phyloP scores from a whole-genome alignment of 1,139 yeast species.

The Saccharomyces hybrid region DNA sequence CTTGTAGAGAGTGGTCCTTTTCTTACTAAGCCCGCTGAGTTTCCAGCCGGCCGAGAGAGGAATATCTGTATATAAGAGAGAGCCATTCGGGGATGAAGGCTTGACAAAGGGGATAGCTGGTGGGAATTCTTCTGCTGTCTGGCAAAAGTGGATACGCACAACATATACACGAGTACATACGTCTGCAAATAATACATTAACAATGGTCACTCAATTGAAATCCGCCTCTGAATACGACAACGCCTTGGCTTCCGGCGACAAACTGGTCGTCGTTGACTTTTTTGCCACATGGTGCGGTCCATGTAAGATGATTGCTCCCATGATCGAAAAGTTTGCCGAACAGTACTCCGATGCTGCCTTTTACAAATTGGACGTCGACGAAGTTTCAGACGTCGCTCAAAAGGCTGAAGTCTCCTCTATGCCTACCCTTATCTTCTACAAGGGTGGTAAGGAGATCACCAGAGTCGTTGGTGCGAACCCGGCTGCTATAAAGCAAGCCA shows the following conservation, averaged over 20 bases:
- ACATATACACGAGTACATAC: constrained; percentile 6
- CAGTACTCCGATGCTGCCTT: constrained; percentile 56
- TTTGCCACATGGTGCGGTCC: constrained; percentile 98
- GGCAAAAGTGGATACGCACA: background rate
- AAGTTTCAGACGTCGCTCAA: constrained; percentile 64
- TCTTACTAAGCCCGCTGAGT: background rate
- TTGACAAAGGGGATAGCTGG: background rate
- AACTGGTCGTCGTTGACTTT: constrained; percentile 82
- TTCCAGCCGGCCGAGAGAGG: background rate
- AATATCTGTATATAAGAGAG: background rate
- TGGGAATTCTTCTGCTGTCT: background rate
- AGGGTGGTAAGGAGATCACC: constrained; percentile 62
- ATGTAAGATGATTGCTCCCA: constrained; percentile 91
- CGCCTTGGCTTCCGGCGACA: constrained; percentile 46
- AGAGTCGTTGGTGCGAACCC: constrained; percentile 87
- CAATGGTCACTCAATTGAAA: constrained; percentile 40
- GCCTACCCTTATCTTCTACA: constrained; percentile 83
- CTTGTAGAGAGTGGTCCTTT: background rate
- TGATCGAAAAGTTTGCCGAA: constrained; percentile 66
- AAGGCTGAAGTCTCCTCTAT: constrained; percentile 70
- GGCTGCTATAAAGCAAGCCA: constrained; percentile 64
- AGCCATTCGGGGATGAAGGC: background rate
- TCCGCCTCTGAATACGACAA: constrained; percentile 54
- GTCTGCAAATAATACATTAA: constrained; percentile 9
- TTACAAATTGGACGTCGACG: constrained; percentile 82